Base-by-base conservation (phyloP, 148 eudicot species). In the Chenopodium quinoa region DNA sequence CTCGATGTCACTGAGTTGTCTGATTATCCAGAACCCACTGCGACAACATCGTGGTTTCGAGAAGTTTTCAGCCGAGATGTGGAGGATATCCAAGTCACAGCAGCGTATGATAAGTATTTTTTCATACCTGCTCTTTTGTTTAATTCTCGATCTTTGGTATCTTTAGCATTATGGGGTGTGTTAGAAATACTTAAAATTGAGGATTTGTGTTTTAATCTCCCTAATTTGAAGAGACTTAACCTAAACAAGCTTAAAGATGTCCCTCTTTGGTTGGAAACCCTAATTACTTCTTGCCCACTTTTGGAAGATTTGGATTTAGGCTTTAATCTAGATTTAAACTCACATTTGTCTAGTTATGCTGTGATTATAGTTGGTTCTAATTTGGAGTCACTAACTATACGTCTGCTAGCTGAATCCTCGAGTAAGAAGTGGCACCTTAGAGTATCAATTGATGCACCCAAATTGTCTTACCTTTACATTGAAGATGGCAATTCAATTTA, bases 201-300 rank as follows among this genome's bases (percentile, higher is more conserved):
- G 4, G 14, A 12, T 27, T 14, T 80, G 44, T 37, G 44, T 37
- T 37, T 37, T n/a, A 34, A 25, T 40, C 76, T 80, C 6, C 82
- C 82, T 3, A 80, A 72, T 72, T 58, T 72, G 69, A 80, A 29
- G 54, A 34, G 12, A 14, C 58, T 78, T 65, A 37, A 37, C 44
- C 25, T 4, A 25, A 13, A 65, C 4, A 8, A 8, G 12, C 52
- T 48, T 7, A 1, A 66, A 1, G 9, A 25, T 11, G 52, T 47
- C 7, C 9, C 13, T 78, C 17, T 23, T 23, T 65, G 47, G n/a
- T 5, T 65, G 37, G 7, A 7, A 19, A 46, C 32, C 4, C 4
- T 65, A 20, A 8, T 78, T 16, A 78, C 25, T 9, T 78, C 40
- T 65, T 78, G 63, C 73, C 80, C 80, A 25, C 60, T 40, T 4